Evolutionary conservation across 2,329 filamentous ascomycete genomes (phyloP), one percentile per base, ranked within the genome.

Genomic region (Rhinocladiella mackenziei): DNA sequence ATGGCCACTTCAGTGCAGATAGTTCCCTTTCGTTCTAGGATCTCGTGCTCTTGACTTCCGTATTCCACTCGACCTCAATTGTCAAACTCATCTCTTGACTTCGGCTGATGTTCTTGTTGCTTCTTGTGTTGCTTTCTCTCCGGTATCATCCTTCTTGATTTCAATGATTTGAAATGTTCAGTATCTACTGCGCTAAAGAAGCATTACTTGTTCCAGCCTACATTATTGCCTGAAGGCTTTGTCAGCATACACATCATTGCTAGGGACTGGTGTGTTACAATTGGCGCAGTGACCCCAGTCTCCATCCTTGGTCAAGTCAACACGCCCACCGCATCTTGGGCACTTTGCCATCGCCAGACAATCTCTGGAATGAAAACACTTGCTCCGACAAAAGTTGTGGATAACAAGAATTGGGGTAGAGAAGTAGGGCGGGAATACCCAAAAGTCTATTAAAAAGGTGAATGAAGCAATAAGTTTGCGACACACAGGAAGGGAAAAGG

Each of bases 221-320:
- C 48, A 31, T 51, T 51, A 19, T 48, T 51, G 34, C 48, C 48
- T 45, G 19, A 2, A 8, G 14, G 9, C 17, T 17, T 14, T 19
- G 5, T 33, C 23, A 39, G 33, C 10, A 22, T 14, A 23, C 4
- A 29, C 22, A 10, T 18, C 10, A 20, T 29, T n/a, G n/a, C 17
- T 29, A 28, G 17, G 11, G 19, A 11, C 8, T 36, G 14, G 35
- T 20, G 18, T 11, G 7, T 15, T 45, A 54, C 54, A 56, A 14
- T 51, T 45, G 11, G 54, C 54, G 39, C 54, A 56, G 36, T 56
- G 54, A n/a, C 51, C 54, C 28, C 48, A 54, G 10, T 46, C 45
- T 17, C 53, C 53, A 19, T 55, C 52, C 15, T 51, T 51, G 15
- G 52, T 55, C 34, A 56, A 31, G 30, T 56, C 52, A 9, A 53